Evolutionary conservation across 1,139 yeast genomes (phyloP).

Genomic region (Pichia sp.): DNA sequence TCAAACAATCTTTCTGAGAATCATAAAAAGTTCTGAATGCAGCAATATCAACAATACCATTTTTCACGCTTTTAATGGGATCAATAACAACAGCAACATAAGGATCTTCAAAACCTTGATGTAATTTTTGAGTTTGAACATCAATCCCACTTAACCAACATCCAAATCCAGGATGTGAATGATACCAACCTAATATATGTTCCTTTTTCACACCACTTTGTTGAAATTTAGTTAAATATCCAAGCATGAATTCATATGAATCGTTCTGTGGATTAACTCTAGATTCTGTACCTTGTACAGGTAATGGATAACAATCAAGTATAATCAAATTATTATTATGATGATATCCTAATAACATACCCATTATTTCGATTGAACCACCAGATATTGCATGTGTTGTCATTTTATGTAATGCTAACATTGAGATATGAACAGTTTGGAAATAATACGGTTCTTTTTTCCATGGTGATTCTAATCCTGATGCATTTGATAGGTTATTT

Average conservation of each 20-base stretch:
- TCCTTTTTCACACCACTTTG: constrained; percentile 47
- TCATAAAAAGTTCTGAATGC: constrained; percentile 70
- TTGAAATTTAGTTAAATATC: constrained; percentile 54
- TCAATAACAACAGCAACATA: constrained; percentile 85
- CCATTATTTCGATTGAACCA: constrained; percentile 92
- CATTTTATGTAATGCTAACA: constrained; percentile 76
- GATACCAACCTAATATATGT: constrained; percentile 89
- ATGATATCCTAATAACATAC: constrained; percentile 81
- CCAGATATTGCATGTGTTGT: constrained; percentile 77
- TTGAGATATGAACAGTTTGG: constrained; percentile 58
- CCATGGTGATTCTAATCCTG: constrained; percentile 36
- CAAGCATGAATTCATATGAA: constrained; percentile 93
- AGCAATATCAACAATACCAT: constrained; percentile 76
- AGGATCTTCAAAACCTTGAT: constrained; percentile 87
- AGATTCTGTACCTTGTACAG: constrained; percentile 95
- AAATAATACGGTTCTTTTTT: constrained; percentile 51
- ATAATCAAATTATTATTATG: constrained; percentile 55
- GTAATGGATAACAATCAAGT: constrained; percentile 77
- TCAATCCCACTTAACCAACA: constrained; percentile 91
- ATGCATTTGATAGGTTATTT: neutral
- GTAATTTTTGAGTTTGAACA: constrained; percentile 77
- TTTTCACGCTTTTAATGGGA: constrained; percentile 61
- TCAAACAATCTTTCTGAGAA: constrained; percentile 13
- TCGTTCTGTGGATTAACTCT: constrained; percentile 92
- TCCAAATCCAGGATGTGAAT: constrained; percentile 96